Evolutionary conservation across 177 flowering plant genomes (phyloP), one percentile per base, ranked within the genome.

Genomic region (Vitis hybrid): DNA sequence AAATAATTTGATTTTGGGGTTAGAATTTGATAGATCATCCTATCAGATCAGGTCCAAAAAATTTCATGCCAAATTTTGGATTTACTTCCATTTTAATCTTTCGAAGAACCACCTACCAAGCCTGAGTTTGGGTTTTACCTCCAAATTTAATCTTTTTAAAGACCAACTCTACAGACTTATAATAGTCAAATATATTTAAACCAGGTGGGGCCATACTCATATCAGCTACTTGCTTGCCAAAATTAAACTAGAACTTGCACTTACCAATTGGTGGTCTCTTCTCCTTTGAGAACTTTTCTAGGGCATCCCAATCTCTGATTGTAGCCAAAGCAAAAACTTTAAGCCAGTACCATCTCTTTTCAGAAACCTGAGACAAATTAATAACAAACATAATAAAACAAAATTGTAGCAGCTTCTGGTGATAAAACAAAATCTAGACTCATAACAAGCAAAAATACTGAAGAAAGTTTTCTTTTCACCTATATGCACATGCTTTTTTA

Each of bases 301-400:
- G 82, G 11, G 93, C 94, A 82, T 87, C 97, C 99, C 99, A 95
- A 71, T 95, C 99, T 83, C 91, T 85, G 56, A 80, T 90, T 60
- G 96, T 88, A 64, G 93, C 98, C 86, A 95, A 79, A 71, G 99
- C 99, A 79, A 91, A 91, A 71, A 86, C 91, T 82, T 95, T 95
- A 69, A 95, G 97, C 99, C 99, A 95, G 77, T 95, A 95, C 98
- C 98, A 95, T 72, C 97, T 83, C 81, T 90, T 95, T 77, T 95
- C 99, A 64, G 99, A 84, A 60, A 95, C 98, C 99, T 92, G 75
- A 58, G 65, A 65, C 51, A 68, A 51, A 14, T 15, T 11, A 62
- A 59, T 7, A 7, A 39, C 45, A 59, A 70, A 19, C 2, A n/a
- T 39, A 15, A 23, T 9, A 19, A 11, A 32, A 3, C 18, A 10